A percentile compares a stretch with the other conserved stretches of the same genome.
Conservation (phyloP, 495 filamentous ascomycete genomes). For the Letharia columbiana region DNA sequence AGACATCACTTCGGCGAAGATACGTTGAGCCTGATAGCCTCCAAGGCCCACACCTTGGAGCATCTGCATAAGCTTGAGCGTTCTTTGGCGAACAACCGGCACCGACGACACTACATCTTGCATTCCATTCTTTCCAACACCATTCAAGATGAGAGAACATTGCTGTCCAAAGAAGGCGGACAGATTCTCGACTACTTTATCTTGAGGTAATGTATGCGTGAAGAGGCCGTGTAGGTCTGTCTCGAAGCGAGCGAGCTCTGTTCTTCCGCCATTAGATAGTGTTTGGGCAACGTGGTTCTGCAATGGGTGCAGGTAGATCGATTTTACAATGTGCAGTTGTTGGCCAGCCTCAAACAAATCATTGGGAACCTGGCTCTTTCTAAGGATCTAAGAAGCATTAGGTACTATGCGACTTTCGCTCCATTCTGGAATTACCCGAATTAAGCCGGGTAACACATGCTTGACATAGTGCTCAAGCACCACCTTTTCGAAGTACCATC, state of each 20-base stretch:
- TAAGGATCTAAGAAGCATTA: slow-evolving; percentile 31
- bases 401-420: background rate
- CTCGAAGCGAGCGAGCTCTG: slow-evolving; percentile 41
- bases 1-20: slow-evolving; percentile 70
- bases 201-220: slow-evolving; percentile 51
- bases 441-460: slow-evolving; percentile 35
- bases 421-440: slow-evolving; percentile 29
- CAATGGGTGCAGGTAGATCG: slow-evolving; percentile 41
- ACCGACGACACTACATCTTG: slow-evolving; percentile 21
- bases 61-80: slow-evolving; percentile 47
- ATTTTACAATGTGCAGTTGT: slow-evolving; percentile 37
- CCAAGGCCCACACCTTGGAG: slow-evolving; percentile 66
- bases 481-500: slow-evolving; percentile 48
- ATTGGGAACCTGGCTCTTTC: slow-evolving; percentile 24
- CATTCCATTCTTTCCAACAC: slow-evolving; percentile 27
- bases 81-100: slow-evolving; percentile 15
- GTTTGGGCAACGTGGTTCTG: slow-evolving; percentile 35
- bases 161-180: slow-evolving; percentile 44
- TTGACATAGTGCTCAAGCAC: slow-evolving; percentile 43
- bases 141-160: slow-evolving; percentile 48
- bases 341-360: slow-evolving; percentile 35
- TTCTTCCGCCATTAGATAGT: slow-evolving; percentile 29
- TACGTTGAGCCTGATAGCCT: slow-evolving; percentile 62
- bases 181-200: slow-evolving; percentile 42
- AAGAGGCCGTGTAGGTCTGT: slow-evolving; percentile 58